Evolutionary conservation across 176 grass and related monocot genomes (phyloP).

Genomic region (Eremochloa ophiuroides): DNA sequence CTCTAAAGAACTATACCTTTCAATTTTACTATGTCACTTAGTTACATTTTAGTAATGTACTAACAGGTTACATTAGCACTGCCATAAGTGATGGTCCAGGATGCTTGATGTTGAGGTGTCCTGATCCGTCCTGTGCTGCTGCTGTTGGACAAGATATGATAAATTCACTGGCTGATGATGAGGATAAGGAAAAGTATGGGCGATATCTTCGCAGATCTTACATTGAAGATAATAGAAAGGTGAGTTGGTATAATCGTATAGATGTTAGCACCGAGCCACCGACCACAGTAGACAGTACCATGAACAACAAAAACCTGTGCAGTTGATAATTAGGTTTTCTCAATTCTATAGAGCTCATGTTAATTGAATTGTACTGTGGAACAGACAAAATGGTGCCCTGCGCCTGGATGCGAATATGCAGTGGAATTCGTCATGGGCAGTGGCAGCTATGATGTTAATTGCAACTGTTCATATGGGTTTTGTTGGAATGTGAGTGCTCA

Average conservation of each 20-base stretch:
- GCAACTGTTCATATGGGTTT: conserved; percentile 85
- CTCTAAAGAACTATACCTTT: conserved; percentile 1
- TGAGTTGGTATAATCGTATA: conserved; percentile 16
- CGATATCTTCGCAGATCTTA: conserved; percentile 94
- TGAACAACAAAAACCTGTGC: conserved; percentile 1
- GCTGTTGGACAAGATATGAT: conserved; percentile 91
- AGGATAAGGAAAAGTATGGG: conserved; percentile 81
- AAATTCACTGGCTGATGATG: conserved; percentile 51
- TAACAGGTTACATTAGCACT: conserved; percentile 93
- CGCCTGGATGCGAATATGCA: conserved; percentile 98
- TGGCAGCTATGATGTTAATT: conserved; percentile 91
- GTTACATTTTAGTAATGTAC: conserved; percentile 25
- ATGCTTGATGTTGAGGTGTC: conserved; percentile 95
- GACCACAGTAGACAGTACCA: neutral
- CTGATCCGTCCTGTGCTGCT: conserved; percentile 87
- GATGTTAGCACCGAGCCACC: neutral
- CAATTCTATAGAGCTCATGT: neutral
- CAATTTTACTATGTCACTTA: neutral
- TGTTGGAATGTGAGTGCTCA: conserved; percentile 87
- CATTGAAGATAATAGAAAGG: conserved; percentile 99
- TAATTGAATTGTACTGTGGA: conserved; percentile 31
- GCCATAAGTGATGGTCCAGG: conserved; percentile 98
- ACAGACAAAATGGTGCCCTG: conserved; percentile 99
- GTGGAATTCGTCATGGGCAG: conserved; percentile 93
- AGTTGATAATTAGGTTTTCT: conserved; percentile 4